phyloP scores from a whole-genome alignment of 768 basidiomycete species.

The Rhodotorula taiwanensis region DNA sequence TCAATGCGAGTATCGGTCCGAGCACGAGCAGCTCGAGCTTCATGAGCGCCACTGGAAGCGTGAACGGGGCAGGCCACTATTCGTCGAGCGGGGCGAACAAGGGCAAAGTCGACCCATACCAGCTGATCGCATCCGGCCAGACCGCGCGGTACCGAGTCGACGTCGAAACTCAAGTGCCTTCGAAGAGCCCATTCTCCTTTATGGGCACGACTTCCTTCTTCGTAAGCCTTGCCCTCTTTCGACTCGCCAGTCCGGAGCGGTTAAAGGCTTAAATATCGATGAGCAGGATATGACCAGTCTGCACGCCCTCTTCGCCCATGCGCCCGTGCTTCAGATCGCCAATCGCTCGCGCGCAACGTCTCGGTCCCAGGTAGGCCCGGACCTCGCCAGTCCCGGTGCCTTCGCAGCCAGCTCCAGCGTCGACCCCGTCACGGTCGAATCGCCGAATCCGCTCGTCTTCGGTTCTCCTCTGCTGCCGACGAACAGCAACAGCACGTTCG shows the following conservation, averaged over 20 bases:
- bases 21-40: constrained; percentile 1
- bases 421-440: not conserved
- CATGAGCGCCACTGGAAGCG: constrained; percentile 16
- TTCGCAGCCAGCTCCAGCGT: not conserved
- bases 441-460: not conserved
- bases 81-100: constrained; percentile 48
- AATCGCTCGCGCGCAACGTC: constrained; percentile 13
- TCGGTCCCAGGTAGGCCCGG: not conserved
- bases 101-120: constrained; percentile 81
- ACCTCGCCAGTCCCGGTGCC: not conserved
- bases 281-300: constrained; percentile 39
- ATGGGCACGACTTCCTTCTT: constrained; percentile 44
- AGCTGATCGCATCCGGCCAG: constrained; percentile 62
- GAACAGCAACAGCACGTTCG: constrained; percentile 25
- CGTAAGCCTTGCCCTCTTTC: too few relatives aligned
- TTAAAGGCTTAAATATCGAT: too few relatives aligned
- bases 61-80: constrained; percentile 35
- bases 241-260: too few relatives aligned
- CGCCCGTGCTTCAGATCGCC: constrained; percentile 40
- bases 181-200: constrained; percentile 44
- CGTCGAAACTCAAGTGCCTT: constrained; percentile 41
- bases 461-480: constrained; percentile 28
- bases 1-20: constrained; percentile 11
- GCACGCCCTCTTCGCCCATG: constrained; percentile 41
- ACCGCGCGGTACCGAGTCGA: constrained; percentile 36